These are phyloP conservation scores for Capsicum pubescens DNA, from an alignment of 257 asterid species.

Conservation along the genomic window DNA sequence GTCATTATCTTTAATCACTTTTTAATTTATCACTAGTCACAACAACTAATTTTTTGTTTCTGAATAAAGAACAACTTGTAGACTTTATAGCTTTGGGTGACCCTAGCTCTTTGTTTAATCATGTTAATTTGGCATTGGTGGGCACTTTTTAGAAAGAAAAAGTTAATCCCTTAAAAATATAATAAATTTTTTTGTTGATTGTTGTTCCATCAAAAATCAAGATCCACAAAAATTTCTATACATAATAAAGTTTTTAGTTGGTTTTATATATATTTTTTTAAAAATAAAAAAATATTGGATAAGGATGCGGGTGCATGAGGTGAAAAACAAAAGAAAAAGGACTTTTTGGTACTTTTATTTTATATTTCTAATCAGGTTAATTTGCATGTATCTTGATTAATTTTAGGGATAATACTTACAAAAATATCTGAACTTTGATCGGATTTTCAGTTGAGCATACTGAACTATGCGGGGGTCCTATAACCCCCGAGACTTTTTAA, in stretches of 20 bases:
- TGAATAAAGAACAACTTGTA: background rate
- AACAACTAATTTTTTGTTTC: background rate
- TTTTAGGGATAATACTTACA: too few relatives aligned
- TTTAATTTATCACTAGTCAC: background rate
- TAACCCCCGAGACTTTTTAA: too few relatives aligned
- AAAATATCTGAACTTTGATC: too few relatives aligned
- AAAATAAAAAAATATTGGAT: too few relatives aligned
- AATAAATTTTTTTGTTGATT: background rate
- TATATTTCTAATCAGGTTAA: too few relatives aligned
- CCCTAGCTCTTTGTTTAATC: slow-evolving; percentile 11
- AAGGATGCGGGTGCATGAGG: too few relatives aligned
- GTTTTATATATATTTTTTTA: too few relatives aligned
- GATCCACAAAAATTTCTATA: background rate
- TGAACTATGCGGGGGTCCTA: too few relatives aligned
- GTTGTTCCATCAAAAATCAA: background rate
- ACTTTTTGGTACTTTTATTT: too few relatives aligned
- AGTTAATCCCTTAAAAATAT: background rate
- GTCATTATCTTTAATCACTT: slow-evolving; percentile 22
- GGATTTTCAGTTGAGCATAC: too few relatives aligned
- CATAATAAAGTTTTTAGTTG: background rate
- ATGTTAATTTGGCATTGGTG: background rate
- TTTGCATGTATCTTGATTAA: too few relatives aligned
- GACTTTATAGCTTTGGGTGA: background rate
- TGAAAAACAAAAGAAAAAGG: too few relatives aligned
- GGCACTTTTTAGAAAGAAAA: background rate